phyloP scores from a whole-genome alignment of 371 early-diverging fungal genomes.

The Zychaea mexicana region DNA sequence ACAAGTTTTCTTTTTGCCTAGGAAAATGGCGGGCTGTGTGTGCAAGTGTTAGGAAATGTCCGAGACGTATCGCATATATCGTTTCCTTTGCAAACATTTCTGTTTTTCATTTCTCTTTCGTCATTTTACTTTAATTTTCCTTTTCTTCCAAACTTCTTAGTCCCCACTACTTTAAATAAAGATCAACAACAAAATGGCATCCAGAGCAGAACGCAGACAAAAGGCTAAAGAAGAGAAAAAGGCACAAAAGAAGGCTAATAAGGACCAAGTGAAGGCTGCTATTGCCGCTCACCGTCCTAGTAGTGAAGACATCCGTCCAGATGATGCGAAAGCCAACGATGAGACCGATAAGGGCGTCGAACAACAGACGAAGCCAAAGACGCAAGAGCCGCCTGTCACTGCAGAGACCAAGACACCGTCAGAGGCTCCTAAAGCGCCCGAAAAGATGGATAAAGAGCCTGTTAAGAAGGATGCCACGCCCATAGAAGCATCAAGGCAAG shows the following conservation, averaged over 20 bases:
- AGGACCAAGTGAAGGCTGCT: background rate
- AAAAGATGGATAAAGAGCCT: background rate
- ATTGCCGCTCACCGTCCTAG: background rate
- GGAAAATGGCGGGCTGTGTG: background rate
- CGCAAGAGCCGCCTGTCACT: too few relatives aligned
- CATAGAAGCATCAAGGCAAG: background rate
- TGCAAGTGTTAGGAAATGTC: background rate
- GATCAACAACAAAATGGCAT: background rate
- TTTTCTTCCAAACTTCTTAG: background rate
- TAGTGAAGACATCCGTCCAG: background rate
- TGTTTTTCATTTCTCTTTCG: background rate
- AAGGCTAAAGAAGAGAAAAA: conserved; percentile 10
- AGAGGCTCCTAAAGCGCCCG: background rate
- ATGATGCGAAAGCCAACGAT: background rate
- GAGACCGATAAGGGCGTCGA: background rate
- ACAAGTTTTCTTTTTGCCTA: conserved; percentile 1
- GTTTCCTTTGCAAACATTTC: background rate
- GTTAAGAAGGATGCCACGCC: background rate
- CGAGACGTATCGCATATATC: background rate
- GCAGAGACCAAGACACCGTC: too few relatives aligned
- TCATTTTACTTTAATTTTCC: background rate
- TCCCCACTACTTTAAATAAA: background rate
- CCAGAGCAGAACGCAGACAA: conserved; percentile 9
- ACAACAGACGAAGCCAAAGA: background rate
- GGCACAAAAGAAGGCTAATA: conserved; percentile 7